Evolutionary conservation across 805 yeast species (phyloP).

Genomic region (Saturnispora besseyi): DNA sequence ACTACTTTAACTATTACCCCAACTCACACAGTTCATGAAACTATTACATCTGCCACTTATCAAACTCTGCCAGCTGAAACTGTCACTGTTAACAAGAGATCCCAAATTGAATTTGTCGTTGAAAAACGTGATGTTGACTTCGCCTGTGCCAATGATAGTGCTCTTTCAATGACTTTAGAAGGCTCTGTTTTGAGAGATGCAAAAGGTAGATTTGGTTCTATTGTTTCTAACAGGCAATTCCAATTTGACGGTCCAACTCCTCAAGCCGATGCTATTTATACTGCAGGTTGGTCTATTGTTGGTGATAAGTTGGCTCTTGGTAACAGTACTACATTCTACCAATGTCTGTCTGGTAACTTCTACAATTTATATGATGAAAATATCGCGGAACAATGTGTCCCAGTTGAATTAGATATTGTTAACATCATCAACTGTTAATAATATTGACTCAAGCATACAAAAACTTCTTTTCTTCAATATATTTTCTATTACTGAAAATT

Average conservation of each 20-base stretch:
- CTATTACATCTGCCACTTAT: constrained; percentile 20
- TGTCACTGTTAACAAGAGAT: constrained; percentile 21
- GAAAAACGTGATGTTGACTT: constrained; percentile 19
- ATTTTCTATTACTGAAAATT: neutral
- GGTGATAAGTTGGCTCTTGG: constrained; percentile 61
- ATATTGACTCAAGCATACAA: neutral
- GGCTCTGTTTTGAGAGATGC: constrained; percentile 46
- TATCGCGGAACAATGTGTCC: constrained; percentile 52
- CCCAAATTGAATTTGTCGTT: constrained; percentile 11
- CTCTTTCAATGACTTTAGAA: constrained; percentile 49
- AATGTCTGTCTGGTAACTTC: constrained; percentile 68
- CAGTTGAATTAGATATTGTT: constrained; percentile 52
- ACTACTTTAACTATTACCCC: constrained; percentile 23
- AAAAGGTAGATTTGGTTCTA: constrained; percentile 63
- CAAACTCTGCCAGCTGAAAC: constrained; percentile 17
- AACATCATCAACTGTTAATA: constrained; percentile 45
- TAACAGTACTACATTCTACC: constrained; percentile 52
- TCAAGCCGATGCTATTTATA: constrained; percentile 65
- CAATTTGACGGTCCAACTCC: constrained; percentile 78
- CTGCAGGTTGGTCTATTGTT: constrained; percentile 54
- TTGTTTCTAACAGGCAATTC: constrained; percentile 76
- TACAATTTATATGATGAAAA: constrained; percentile 67
- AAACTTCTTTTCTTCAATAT: neutral
- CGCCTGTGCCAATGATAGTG: constrained; percentile 39
- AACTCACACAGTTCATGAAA: constrained; percentile 23